phyloP scores from a whole-genome alignment of 2,329 filamentous ascomycete species.

The Achaetomium macrosporum region DNA sequence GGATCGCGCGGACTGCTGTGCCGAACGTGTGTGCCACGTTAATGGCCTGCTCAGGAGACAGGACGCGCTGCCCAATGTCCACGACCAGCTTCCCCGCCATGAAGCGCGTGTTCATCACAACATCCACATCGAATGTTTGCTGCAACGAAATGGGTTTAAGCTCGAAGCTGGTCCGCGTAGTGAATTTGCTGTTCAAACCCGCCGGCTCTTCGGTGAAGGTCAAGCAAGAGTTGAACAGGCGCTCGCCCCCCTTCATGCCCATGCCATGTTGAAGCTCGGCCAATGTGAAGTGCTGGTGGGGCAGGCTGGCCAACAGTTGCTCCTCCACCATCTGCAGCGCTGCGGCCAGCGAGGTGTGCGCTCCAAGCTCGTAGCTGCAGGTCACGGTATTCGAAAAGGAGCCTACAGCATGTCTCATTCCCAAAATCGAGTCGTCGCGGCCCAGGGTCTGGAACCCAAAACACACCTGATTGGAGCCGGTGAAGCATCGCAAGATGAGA shows the following conservation, averaged over 20 bases:
- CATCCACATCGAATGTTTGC: constrained; percentile 42
- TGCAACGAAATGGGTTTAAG: constrained; percentile 34
- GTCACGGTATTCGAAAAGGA: constrained; percentile 40
- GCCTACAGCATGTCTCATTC: constrained; percentile 39
- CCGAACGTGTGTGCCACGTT: constrained; percentile 50
- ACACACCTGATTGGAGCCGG: constrained; percentile 45
- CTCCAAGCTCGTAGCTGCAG: constrained; percentile 31
- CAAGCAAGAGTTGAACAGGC: constrained; percentile 47
- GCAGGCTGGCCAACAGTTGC: constrained; percentile 26
- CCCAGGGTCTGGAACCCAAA: constrained; percentile 49
- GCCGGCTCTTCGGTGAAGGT: constrained; percentile 40
- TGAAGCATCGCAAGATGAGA: constrained; percentile 49
- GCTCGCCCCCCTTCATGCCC: constrained; percentile 34
- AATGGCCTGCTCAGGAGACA: constrained; percentile 39
- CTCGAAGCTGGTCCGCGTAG: constrained; percentile 25
- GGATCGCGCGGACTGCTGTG: constrained; percentile 45
- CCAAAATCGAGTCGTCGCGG: constrained; percentile 38
- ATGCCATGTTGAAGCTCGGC: constrained; percentile 43
- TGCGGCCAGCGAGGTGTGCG: constrained; percentile 30
- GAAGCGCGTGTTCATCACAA: constrained; percentile 42
- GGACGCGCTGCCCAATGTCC: constrained; percentile 40
- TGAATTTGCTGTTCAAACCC: constrained; percentile 32
- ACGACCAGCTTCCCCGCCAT: constrained; percentile 36
- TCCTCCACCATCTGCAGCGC: constrained; percentile 32
- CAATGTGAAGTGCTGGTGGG: constrained; percentile 42